Percentiles rank a stretch among this genome's conserved stretches.
Evolutionary conservation across 2,329 filamentous ascomycete species (phyloP).

Genomic region (Curvularia eragrostidis): DNA sequence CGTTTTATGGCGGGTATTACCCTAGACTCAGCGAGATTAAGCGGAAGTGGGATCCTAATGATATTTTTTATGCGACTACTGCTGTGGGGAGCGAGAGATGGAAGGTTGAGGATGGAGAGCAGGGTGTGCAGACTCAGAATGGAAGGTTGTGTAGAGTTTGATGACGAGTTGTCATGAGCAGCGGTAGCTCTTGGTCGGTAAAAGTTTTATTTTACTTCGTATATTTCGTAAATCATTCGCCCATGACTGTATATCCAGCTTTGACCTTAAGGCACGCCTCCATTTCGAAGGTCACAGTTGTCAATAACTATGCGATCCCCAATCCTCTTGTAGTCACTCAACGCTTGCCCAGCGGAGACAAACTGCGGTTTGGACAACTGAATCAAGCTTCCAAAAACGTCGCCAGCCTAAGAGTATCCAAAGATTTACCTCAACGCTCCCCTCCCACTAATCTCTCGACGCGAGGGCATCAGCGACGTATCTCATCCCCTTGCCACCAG

Average conservation of each 20-base stretch:
- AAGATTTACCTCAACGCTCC: neutral
- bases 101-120: constrained; percentile 26
- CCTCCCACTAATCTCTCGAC: neutral
- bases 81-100: constrained; percentile 33
- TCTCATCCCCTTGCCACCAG: constrained; percentile 44
- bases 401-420: neutral
- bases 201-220: neutral
- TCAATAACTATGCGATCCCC: neutral
- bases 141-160: constrained; percentile 26
- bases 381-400: neutral
- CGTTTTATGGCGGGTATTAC: constrained; percentile 45
- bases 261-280: neutral
- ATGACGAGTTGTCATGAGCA: neutral
- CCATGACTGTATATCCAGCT: neutral
- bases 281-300: neutral
- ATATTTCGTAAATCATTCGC: neutral
- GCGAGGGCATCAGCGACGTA: neutral
- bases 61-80: constrained; percentile 32
- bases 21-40: constrained; percentile 26
- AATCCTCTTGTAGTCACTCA: neutral
- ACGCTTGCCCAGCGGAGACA: neutral
- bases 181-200: no score
- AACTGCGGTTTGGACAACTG: neutral
- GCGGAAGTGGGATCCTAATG: constrained; percentile 31
- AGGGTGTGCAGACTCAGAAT: constrained; percentile 28